Evolutionary conservation across 2,329 filamentous ascomycete species (phyloP).

Genomic region (Epichloe brachyelytri): DNA sequence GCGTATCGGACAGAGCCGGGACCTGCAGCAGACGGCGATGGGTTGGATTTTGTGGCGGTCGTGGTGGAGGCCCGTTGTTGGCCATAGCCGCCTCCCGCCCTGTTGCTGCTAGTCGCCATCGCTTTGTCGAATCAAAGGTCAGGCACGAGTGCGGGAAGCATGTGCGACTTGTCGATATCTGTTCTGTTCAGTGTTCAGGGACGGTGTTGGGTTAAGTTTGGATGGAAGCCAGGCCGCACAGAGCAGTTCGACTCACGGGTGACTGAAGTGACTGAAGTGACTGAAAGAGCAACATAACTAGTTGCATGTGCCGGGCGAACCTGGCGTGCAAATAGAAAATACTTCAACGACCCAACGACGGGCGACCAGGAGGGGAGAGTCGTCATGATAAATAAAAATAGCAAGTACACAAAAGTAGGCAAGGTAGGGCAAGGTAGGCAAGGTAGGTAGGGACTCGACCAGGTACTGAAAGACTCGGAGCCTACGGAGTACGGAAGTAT

Average conservation of each 20-base stretch:
- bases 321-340: too few relatives aligned
- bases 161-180: too few relatives aligned
- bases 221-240: neutral
- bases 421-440: too few relatives aligned
- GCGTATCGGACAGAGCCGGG: slow-evolving; percentile 2
- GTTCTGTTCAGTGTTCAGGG: neutral
- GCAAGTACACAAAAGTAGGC: too few relatives aligned
- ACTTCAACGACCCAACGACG: too few relatives aligned
- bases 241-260: neutral
- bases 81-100: neutral
- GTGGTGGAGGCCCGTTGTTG: neutral
- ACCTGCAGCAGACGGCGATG: slow-evolving; percentile 2
- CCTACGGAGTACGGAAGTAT: too few relatives aligned
- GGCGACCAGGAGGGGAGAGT: too few relatives aligned
- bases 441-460: too few relatives aligned
- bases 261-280: neutral
- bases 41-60: neutral
- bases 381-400: too few relatives aligned
- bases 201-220: too few relatives aligned
- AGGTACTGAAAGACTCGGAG: too few relatives aligned
- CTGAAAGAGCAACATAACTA: neutral
- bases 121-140: neutral
- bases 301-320: neutral
- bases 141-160: too few relatives aligned
- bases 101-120: neutral